Evolutionary conservation across 495 filamentous ascomycete genomes (phyloP), one percentile per base, ranked within the genome.

Genomic region (Chaetomium fimeti): DNA sequence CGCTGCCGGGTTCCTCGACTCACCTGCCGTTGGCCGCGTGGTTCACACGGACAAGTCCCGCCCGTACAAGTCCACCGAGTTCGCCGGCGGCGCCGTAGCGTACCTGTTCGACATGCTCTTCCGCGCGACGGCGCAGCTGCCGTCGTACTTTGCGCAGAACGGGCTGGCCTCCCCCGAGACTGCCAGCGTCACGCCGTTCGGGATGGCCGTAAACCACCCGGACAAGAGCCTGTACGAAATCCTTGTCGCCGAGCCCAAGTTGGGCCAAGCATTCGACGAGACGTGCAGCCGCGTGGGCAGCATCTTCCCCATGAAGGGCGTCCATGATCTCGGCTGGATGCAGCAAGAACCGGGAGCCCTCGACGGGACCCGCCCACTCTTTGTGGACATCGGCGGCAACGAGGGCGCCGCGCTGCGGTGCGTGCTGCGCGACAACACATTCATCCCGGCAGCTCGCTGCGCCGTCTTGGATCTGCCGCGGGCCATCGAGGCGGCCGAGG

Each of bases 271-370:
- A 2, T 47, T 47, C 43, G n/a, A 47, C n/a, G 43, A 2, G 2
- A n/a, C 15, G 2, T 9, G 22, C 16, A 18, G n/a, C 16, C 16
- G 18, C 16, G 3, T 22, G 16, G 43, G 18, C 43, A 7, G 5
- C 18, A 22, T 47, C n/a, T 47, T 20, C n/a, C n/a, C 43, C 16
- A 18, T 47, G 16, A 22, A 47, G 16, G 43, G 43, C 43, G 43
- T 47, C n/a, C n/a, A 47, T n/a, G 43, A 47, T n/a, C n/a, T 47
- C n/a, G 15, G 43, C 16, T 47, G 43, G 43, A 47, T 47, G n/a
- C 43, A n/a, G 18, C 32, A 11, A 5, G 32, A 36, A 1, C 32
- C 32, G 6, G 32, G 12, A 5, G 43, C 18, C 1, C 43, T 20
- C 1, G 16, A 6, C n/a, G 43, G 9, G 5, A 9, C 18, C 16